Percentiles rank a stretch among this genome's conserved stretches.
Conservation (phyloP, 306 rosid genomes). For the Potentilla sterilis region DNA sequence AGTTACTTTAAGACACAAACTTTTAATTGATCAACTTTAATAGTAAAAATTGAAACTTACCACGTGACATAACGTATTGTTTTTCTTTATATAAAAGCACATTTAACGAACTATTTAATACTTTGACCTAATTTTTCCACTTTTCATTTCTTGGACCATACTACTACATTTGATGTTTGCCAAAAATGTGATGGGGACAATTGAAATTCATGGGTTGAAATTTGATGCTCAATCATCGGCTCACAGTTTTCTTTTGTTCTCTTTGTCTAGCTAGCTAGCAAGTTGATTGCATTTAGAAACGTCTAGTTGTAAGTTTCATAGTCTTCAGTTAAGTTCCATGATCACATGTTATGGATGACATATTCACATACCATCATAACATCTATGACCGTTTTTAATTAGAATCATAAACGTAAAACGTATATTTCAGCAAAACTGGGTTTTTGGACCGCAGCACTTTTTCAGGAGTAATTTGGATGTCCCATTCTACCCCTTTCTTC, state of each 20-base stretch:
- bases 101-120: neutral
- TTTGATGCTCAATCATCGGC: neutral
- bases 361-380: neutral
- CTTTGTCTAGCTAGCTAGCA: neutral
- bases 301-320: neutral
- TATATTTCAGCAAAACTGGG: neutral
- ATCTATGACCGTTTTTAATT: neutral
- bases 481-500: neutral
- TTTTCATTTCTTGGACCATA: neutral
- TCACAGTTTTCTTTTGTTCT: neutral
- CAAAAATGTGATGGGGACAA: neutral
- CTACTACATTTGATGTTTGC: neutral
- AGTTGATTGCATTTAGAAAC: neutral
- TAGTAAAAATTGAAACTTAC: too few relatives aligned
- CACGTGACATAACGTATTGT: too few relatives aligned
- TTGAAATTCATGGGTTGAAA: neutral
- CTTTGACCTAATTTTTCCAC: neutral
- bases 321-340: neutral
- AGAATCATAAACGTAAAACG: neutral
- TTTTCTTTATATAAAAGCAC: neutral
- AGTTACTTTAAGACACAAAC: too few relatives aligned
- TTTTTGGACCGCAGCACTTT: neutral
- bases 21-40: too few relatives aligned
- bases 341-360: neutral
- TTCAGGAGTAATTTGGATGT: neutral